Percentiles rank a stretch among this genome's conserved stretches.
Evolutionary conservation across 805 yeast species (phyloP).

Genomic region (Lachancea cidri): DNA sequence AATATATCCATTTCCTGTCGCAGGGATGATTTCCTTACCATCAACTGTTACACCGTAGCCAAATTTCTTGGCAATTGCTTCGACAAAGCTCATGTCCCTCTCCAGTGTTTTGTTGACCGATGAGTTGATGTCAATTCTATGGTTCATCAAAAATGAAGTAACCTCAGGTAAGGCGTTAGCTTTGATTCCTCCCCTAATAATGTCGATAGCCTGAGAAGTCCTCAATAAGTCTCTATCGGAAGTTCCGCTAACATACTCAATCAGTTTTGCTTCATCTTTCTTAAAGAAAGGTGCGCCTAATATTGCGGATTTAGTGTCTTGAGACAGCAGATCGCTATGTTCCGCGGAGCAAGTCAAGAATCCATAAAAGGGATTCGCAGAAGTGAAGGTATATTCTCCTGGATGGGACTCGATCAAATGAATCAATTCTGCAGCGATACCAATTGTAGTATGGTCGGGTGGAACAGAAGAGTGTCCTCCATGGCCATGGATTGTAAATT

Average conservation of each 20-base stretch:
- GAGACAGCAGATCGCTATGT: background rate
- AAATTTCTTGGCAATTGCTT: conserved; percentile 41
- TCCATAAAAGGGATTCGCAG: background rate
- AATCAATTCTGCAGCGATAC: conserved; percentile 53
- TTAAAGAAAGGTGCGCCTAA: background rate
- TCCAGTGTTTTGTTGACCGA: conserved; percentile 40
- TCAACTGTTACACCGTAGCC: conserved; percentile 40
- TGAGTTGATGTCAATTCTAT: conserved; percentile 57
- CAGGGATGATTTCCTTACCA: conserved; percentile 19
- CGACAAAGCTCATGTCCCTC: conserved; percentile 34
- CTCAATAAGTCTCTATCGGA: conserved; percentile 38
- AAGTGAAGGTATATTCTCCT: background rate
- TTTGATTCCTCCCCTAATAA: conserved; percentile 67
- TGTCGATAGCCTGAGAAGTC: conserved; percentile 65
- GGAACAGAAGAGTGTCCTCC: conserved; percentile 74
- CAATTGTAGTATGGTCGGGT: conserved; percentile 69
- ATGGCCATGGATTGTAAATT: conserved; percentile 45
- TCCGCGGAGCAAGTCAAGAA: background rate
- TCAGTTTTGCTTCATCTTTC: background rate
- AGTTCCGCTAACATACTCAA: background rate
- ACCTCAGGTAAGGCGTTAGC: conserved; percentile 71
- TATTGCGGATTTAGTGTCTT: background rate
- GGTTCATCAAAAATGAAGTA: conserved; percentile 50
- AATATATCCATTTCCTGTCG: conserved; percentile 28
- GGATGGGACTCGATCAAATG: conserved; percentile 42